Evolutionary conservation across 345 rosid species (phyloP).

Genomic region (Rubroshorea leprosula): DNA sequence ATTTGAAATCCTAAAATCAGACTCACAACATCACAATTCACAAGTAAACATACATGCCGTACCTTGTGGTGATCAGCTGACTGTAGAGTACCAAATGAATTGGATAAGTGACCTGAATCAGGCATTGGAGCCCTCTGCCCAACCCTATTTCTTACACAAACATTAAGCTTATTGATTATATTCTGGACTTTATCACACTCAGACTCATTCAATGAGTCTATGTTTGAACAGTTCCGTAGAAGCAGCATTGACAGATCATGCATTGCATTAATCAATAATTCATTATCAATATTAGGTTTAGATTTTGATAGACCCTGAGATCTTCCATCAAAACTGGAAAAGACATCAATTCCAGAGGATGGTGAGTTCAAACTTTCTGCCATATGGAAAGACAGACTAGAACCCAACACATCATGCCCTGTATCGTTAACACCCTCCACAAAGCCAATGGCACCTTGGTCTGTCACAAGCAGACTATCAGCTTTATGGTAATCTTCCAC

Average conservation of each 20-base stretch:
- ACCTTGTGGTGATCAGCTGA: slow-evolving; percentile 35
- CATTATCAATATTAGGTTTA: slow-evolving; percentile 27
- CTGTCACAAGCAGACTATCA: slow-evolving; percentile 7
- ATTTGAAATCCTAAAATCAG: too few species aligned
- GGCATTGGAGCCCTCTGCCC: slow-evolving; percentile 22
- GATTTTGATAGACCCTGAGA: slow-evolving; percentile 19
- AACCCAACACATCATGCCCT: neutral
- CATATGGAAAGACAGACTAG: slow-evolving; percentile 16
- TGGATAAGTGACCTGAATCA: slow-evolving; percentile 14
- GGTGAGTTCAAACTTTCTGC: slow-evolving; percentile 19
- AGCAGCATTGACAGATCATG: slow-evolving; percentile 49
- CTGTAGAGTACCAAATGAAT: slow-evolving; percentile 23
- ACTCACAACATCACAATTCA: slow-evolving; percentile 9
- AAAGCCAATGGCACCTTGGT: slow-evolving; percentile 5
- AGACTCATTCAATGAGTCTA: slow-evolving; percentile 30
- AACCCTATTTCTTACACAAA: slow-evolving; percentile 27
- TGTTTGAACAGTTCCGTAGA: slow-evolving; percentile 31
- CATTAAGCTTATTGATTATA: slow-evolving; percentile 41
- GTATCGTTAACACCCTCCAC: neutral
- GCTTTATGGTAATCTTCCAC: too few species aligned
- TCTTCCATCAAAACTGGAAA: slow-evolving; percentile 18
- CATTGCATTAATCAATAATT: slow-evolving; percentile 33
- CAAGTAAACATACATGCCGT: slow-evolving; percentile 16
- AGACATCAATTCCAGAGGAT: slow-evolving; percentile 18
- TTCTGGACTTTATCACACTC: slow-evolving; percentile 37